Evolutionary conservation across 495 filamentous ascomycete genomes (phyloP).

Genomic region (Podospora bellae-mahoneyi): DNA sequence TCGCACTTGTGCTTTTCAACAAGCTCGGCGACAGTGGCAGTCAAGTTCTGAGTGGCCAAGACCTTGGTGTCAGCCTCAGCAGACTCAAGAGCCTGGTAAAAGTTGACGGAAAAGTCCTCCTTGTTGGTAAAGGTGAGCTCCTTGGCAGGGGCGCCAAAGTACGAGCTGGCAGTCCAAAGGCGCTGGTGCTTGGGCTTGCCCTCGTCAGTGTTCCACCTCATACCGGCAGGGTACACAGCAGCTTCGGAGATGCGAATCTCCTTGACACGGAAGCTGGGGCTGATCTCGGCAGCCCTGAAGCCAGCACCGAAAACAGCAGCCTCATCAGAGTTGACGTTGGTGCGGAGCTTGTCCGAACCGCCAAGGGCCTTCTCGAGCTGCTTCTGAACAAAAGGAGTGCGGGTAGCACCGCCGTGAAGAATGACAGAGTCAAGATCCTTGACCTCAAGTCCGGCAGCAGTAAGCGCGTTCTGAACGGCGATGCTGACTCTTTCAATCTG

Average conservation of each 20-base stretch:
- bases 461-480: slow-evolving; percentile 72
- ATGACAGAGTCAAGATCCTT: slow-evolving; percentile 85
- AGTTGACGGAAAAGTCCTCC: slow-evolving; percentile 76
- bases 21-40: slow-evolving; percentile 70
- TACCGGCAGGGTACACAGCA: slow-evolving; percentile 65
- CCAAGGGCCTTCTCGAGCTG: slow-evolving; percentile 75
- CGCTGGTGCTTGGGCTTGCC: slow-evolving; percentile 56
- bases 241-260: slow-evolving; percentile 80
- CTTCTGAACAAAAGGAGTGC: slow-evolving; percentile 93
- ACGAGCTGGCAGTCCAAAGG: slow-evolving; percentile 76
- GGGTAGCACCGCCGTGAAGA: slow-evolving; percentile 83
- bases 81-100: slow-evolving; percentile 66
- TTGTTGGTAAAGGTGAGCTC: slow-evolving; percentile 82
- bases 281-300: slow-evolving; percentile 87
- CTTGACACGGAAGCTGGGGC: slow-evolving; percentile 93
- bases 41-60: slow-evolving; percentile 77
- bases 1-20: slow-evolving; percentile 73
- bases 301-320: slow-evolving; percentile 94
- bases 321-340: slow-evolving; percentile 96
- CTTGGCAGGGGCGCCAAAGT: slow-evolving; percentile 71
- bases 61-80: slow-evolving; percentile 48
- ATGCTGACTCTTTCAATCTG: slow-evolving; percentile 64
- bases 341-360: slow-evolving; percentile 71
- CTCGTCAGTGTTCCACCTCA: slow-evolving; percentile 70
- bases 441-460: slow-evolving; percentile 65